Evolutionary conservation across 1,284 basidiomycete genomes (phyloP), one percentile per base, ranked within the genome.

Genomic region (Fomitopsis pinicola): DNA sequence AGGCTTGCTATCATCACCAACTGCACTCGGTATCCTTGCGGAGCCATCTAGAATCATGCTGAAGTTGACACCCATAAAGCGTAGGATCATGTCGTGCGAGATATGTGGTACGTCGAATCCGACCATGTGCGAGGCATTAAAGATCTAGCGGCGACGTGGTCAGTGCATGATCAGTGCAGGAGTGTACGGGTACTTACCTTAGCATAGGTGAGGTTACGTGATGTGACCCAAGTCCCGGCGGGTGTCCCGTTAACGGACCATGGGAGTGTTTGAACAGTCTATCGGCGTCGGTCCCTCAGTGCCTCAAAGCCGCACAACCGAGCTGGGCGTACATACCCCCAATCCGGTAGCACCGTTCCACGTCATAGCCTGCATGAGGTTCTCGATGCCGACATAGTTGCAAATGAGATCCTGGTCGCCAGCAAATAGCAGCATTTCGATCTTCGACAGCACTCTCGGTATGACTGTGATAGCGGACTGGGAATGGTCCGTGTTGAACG

Each of bases 401-500:
- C 95, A 99, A 65, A 98, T 97, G 57, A 97, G 79, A 74, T 99
- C 97, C 75, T 98, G 91, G 72, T 97, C 95, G 15, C 97, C 97
- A 0, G 89, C 95, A 69, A 98, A 99, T 56, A 99, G 81, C 70
- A 99, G 73, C n/a, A 98, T 83, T 1, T 88, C 88, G 26, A 98
- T 86, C 57, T 84, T 86, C 63, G 87, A 82, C 35, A 98, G 78
- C 4, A 99, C 79, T 3, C 80, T 79, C 0, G 97, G 97, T 0
- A 99, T 73, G 42, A 97, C 78, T 2, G 82, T 83, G 60, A 97
- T 86, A 0, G 93, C 84, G 0, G 95, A 89, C 12, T 87, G 82
- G 1, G 89, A 87, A 5, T 77, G 73, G 38, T 72, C 73, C 60
- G 85, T 80, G 46, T 77, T 76, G 69, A 99, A 84, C 61, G 89